A percentile compares a stretch with the other conserved stretches of the same genome.
phyloP scores from a whole-genome alignment of 306 rosid species.

The Quillaja saponaria region DNA sequence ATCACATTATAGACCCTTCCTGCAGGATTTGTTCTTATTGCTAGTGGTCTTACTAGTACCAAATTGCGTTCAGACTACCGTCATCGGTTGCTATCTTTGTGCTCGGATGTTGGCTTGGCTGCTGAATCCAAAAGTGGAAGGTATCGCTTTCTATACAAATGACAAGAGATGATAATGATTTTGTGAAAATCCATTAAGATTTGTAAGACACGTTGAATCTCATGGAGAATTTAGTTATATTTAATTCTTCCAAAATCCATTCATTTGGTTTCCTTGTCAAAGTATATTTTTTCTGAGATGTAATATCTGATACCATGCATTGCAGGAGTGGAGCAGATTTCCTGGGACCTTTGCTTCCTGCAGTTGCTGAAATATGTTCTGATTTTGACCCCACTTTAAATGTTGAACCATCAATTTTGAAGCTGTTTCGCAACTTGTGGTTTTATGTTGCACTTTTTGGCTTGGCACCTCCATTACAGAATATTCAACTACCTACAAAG shows the following conservation, averaged over 20 bases:
- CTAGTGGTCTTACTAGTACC: slow-evolving; percentile 67
- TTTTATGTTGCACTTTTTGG: slow-evolving; percentile 97
- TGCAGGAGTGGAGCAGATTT: slow-evolving; percentile 98
- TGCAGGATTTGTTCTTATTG: slow-evolving; percentile 89
- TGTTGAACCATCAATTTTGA: slow-evolving; percentile 93
- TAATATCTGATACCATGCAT: slow-evolving; percentile 46
- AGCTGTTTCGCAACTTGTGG: slow-evolving; percentile 96
- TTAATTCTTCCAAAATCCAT: slow-evolving; percentile 10
- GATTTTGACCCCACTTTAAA: slow-evolving; percentile 86
- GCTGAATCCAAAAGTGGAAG: slow-evolving; percentile 99
- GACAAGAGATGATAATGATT: slow-evolving; percentile 21
- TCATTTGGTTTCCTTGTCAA: slow-evolving; percentile 27
- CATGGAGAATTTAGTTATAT: slow-evolving; percentile 27
- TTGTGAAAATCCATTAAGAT: slow-evolving; percentile 6
- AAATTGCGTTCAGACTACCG: slow-evolving; percentile 87
- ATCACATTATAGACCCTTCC: slow-evolving; percentile 97
- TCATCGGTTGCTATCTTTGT: slow-evolving; percentile 83
- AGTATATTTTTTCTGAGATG: slow-evolving; percentile 32
- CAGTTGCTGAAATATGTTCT: slow-evolving; percentile 93
- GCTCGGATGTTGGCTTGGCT: slow-evolving; percentile 97
- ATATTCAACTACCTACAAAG: slow-evolving; percentile 58
- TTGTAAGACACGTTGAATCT: slow-evolving; percentile 17
- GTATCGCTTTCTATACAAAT: slow-evolving; percentile 46
- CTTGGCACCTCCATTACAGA: slow-evolving; percentile 91
- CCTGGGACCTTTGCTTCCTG: slow-evolving; percentile 94